Evolutionary conservation across 306 rosid species (phyloP).

Genomic region (Rosa lucieae): DNA sequence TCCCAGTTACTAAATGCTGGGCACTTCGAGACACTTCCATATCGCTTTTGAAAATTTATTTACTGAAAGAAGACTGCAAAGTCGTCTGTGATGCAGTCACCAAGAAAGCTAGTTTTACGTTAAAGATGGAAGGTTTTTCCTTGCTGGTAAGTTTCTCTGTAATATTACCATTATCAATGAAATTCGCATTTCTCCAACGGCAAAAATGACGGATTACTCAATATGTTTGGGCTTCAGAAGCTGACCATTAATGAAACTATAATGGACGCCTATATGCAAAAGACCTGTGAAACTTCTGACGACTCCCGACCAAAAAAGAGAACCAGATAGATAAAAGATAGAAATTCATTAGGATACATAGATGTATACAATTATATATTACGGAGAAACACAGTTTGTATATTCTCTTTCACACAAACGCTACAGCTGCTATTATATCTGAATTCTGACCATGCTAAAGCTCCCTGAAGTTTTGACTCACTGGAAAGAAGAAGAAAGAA

Average conservation of each 20-base stretch:
- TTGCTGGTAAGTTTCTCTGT: neutral
- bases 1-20: neutral
- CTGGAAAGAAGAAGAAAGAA: constrained; percentile 75
- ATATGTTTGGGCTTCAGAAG: neutral
- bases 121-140: no score
- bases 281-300: neutral
- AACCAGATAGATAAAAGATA: neutral
- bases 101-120: no score
- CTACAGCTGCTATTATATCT: constrained; percentile 1
- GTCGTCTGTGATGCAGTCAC: neutral
- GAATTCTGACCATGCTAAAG: neutral
- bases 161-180: neutral
- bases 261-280: neutral
- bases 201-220: neutral
- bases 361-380: neutral
- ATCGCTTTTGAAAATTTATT: no score
- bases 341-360: neutral
- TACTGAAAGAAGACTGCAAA: neutral
- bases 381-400: neutral
- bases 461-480: constrained; percentile 39
- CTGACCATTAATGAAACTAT: neutral
- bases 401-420: neutral
- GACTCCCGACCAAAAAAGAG: neutral
- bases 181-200: neutral
- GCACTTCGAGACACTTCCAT: neutral